These are phyloP conservation scores for Polytolypa hystricis DNA, from an alignment of 2,329 filamentous ascomycete species.

Conservation along the genomic window DNA sequence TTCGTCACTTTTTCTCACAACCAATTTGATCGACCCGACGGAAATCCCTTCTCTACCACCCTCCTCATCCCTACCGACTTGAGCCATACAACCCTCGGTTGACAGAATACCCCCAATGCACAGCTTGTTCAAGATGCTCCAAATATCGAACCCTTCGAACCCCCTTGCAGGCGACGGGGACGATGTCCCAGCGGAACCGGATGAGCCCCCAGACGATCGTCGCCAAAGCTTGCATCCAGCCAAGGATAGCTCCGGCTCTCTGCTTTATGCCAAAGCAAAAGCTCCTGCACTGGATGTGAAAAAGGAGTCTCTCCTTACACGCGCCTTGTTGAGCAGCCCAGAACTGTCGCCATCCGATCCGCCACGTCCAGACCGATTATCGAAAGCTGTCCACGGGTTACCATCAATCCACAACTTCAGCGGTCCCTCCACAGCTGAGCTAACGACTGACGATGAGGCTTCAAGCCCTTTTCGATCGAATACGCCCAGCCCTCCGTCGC, in stretches of 20 bases:
- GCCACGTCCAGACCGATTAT: conserved; percentile 3
- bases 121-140: conserved; percentile 29
- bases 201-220: conserved; percentile 69
- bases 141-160: conserved; percentile 30
- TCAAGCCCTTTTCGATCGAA: conserved; percentile 82
- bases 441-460: conserved; percentile 88
- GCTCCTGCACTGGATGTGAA: conserved; percentile 40
- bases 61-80: background rate
- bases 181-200: conserved; percentile 63
- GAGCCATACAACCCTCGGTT: background rate
- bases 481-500: conserved; percentile 72
- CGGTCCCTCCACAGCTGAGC: conserved; percentile 70
- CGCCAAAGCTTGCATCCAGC: conserved; percentile 4
- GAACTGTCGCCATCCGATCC: conserved; percentile 35
- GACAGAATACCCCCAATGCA: conserved; percentile 6
- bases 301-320: conserved; percentile 76
- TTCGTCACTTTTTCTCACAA: background rate
- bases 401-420: conserved; percentile 64
- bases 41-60: background rate
- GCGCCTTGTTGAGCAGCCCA: conserved; percentile 60
- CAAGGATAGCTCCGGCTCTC: conserved; percentile 18
- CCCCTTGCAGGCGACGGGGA: conserved; percentile 38
- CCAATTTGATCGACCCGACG: conserved; percentile 1
- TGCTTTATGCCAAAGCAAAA: conserved; percentile 38
- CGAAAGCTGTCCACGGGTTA: conserved; percentile 29